Percentiles rank a stretch among this genome's conserved stretches.
These are phyloP conservation scores for Volutella citrinella DNA, from an alignment of 2,329 filamentous ascomycete genomes.

Conservation along the genomic window DNA sequence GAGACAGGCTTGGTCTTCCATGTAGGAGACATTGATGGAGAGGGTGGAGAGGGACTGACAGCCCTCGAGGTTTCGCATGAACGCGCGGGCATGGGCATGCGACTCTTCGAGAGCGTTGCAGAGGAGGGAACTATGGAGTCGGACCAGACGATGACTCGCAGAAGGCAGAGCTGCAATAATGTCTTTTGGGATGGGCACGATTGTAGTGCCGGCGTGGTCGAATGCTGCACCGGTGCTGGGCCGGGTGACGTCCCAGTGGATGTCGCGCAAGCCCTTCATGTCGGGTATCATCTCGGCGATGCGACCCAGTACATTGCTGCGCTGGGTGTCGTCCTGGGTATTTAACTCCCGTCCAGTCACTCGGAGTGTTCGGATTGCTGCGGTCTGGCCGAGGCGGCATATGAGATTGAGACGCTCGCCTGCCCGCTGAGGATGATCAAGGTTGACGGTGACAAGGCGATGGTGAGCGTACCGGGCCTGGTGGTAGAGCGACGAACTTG, in stretches of 20 bases:
- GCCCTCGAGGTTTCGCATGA: too few relatives aligned
- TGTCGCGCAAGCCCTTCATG: slow-evolving; percentile 6
- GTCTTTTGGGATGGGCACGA: neutral
- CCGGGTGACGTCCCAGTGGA: slow-evolving; percentile 5
- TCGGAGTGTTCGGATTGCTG: slow-evolving; percentile 5
- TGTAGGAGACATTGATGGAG: too few relatives aligned
- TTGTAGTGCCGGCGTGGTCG: neutral
- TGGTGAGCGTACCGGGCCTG: slow-evolving; percentile 9
- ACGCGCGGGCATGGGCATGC: too few relatives aligned
- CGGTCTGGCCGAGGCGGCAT: slow-evolving; percentile 3
- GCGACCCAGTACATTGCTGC: neutral
- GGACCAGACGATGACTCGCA: too few relatives aligned
- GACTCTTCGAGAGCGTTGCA: too few relatives aligned
- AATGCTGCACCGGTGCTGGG: too few relatives aligned
- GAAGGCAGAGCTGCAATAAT: slow-evolving; percentile 5
- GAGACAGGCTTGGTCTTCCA: neutral
- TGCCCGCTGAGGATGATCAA: slow-evolving; percentile 2
- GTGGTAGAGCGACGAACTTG: slow-evolving; percentile 2
- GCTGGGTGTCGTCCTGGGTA: neutral
- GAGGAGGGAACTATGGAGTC: too few relatives aligned
- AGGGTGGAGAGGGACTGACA: too few relatives aligned
- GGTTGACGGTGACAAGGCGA: slow-evolving; percentile 3
- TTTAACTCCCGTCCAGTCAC: slow-evolving; percentile 1
- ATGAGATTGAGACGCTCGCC: slow-evolving; percentile 6
- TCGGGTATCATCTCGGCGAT: slow-evolving; percentile 1